These are phyloP conservation scores for Solanum arcanum DNA, from an alignment of 257 asterid species.

Conservation along the genomic window DNA sequence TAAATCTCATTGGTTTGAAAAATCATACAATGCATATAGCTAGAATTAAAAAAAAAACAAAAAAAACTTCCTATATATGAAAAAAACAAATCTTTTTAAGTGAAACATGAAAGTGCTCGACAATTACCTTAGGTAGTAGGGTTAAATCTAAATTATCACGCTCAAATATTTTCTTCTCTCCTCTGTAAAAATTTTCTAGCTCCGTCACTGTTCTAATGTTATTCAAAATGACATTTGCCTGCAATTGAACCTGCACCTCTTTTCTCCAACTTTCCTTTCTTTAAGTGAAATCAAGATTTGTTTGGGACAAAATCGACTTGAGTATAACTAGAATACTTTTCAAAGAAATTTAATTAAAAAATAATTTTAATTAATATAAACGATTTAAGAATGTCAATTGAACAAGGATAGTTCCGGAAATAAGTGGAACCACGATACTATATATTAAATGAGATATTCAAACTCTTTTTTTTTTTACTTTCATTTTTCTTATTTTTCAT, in stretches of 20 bases:
- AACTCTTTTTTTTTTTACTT: neutral
- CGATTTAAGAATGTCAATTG: neutral
- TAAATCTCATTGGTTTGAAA: neutral
- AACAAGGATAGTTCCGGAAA: neutral
- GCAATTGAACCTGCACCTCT: conserved; percentile 31
- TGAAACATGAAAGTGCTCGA: neutral
- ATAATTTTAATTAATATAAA: neutral
- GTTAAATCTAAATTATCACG: neutral
- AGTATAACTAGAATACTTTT: neutral
- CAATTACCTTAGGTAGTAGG: neutral
- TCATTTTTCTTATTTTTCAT: neutral
- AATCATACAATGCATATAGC: neutral
- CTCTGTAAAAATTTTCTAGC: neutral
- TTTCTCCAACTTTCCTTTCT: neutral
- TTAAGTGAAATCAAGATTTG: neutral
- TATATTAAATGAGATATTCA: neutral
- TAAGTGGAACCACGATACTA: neutral
- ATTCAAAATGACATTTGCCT: conserved; percentile 17
- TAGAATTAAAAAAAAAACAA: neutral
- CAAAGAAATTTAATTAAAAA: neutral
- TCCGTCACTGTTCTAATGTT: neutral
- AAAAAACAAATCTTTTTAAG: neutral
- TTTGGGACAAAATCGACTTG: neutral
- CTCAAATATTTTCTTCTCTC: too few species aligned
- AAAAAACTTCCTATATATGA: neutral